Evolutionary conservation across 495 filamentous ascomycete genomes (phyloP).

Genomic region (Trichoderma virens): DNA sequence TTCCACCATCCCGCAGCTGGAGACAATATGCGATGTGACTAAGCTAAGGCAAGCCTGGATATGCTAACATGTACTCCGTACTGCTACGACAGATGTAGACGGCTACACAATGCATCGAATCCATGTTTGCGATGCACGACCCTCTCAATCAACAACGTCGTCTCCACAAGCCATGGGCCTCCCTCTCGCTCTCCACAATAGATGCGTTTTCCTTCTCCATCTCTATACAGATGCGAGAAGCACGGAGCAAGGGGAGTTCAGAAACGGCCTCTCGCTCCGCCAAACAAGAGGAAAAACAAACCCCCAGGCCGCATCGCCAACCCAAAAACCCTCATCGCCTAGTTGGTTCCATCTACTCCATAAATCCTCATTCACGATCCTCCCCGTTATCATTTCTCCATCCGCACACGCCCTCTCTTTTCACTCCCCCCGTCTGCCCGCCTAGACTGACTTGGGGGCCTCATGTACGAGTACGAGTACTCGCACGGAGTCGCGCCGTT

Average conservation of each 20-base stretch:
- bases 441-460: no score
- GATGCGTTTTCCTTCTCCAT: constrained; percentile 3
- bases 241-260: neutral
- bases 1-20: neutral
- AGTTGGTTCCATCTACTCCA: neutral
- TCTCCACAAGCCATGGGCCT: neutral
- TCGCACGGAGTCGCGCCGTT: neutral
- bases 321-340: neutral
- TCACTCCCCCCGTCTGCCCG: no score
- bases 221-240: neutral
- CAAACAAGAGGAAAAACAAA: neutral
- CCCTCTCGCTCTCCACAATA: neutral
- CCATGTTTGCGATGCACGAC: constrained; percentile 1
- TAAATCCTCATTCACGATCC: neutral
- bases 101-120: no score
- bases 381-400: neutral
- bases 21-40: neutral
- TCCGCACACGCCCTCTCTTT: neutral
- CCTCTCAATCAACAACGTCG: neutral
- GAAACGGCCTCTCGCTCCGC: neutral
- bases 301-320: neutral
- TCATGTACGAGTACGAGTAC: neutral
- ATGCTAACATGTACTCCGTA: neutral
- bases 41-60: neutral
- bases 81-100: no score